A percentile compares a stretch with the other conserved stretches of the same genome.
phyloP scores from a whole-genome alignment of 768 basidiomycete genomes.

The Tricholoma matsutake region DNA sequence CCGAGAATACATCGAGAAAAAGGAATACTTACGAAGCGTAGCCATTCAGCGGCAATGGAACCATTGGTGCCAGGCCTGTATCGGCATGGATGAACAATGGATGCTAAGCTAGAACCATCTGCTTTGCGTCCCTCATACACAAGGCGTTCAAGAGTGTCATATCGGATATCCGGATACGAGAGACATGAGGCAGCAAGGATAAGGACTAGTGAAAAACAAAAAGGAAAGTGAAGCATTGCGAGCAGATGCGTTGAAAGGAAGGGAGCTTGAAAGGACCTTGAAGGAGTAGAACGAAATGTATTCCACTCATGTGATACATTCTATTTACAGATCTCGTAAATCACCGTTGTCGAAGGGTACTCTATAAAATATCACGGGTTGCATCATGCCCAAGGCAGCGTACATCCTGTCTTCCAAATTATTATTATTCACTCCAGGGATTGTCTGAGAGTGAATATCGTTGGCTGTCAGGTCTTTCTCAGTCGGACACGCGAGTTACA shows the following conservation, averaged over 20 bases:
- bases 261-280: too few species aligned
- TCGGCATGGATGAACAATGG: conserved; percentile 28
- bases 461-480: too few species aligned
- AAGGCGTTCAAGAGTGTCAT: conserved; percentile 34
- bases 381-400: too few species aligned
- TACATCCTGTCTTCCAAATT: too few species aligned
- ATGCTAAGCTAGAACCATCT: conserved; percentile 29
- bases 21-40: conserved; percentile 31
- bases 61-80: conserved; percentile 25
- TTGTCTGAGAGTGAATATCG: not conserved
- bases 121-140: conserved; percentile 34
- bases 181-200: conserved; percentile 15
- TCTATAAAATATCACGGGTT: too few species aligned
- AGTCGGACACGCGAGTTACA: not conserved
- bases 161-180: conserved; percentile 34
- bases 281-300: too few species aligned
- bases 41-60: conserved; percentile 38
- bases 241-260: conserved; percentile 7
- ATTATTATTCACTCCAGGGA: not conserved
- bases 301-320: too few species aligned
- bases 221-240: conserved; percentile 21
- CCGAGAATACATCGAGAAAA: not conserved
- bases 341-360: too few species aligned
- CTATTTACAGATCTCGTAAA: too few species aligned
- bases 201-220: conserved; percentile 12